Evolutionary conservation across 2,329 filamentous ascomycete genomes (phyloP), one percentile per base, ranked within the genome.

Genomic region (Pseudogymnoascus destructans): DNA sequence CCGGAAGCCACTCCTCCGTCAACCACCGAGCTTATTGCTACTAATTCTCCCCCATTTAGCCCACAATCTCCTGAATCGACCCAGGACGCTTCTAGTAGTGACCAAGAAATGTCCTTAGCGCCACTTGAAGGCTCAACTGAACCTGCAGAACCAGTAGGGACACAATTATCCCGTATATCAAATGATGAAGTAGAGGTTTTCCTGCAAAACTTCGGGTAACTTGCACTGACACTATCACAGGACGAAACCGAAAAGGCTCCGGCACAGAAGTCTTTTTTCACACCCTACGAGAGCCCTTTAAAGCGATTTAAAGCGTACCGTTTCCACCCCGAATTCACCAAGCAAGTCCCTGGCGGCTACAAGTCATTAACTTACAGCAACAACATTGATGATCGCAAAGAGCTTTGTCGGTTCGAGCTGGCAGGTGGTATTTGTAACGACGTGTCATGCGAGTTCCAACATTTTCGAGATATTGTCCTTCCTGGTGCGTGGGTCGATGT

Each of bases 281-380:
- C 76, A 32, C 84, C 89, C 2, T 98, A 98, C 72, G 78, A 87
- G 68, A 95, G 89, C 68, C 87, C 90, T 30, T 76, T 98, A 61
- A 82, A 81, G 64, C 80, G 81, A 65, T 96, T 97, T 71, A 89
- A 84, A 70, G 86, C 88, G 35, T 98, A 88, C 73, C 89, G 92
- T 65, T 96, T 92, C 69, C 91, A 97, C 69, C 88, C 89, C 30
- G 76, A 80, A 57, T 97, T 84, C 72, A 75, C 77, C 63, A 71
- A 85, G 55, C 75, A 81, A 59, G 83, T 95, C 59, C 70, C 81
- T 59, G 86, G 85, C 62, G 92, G 92, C 42, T 85, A 90, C 68
- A 85, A 86, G 68, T 97, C 93, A 63, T 78, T 95, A 75, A 97
- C 91, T 42, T 97, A 92, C 74, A 96, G 89, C 73, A 88, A 95